Evolutionary conservation across 768 basidiomycete genomes (phyloP).

Genomic region (Boletus sp.): DNA sequence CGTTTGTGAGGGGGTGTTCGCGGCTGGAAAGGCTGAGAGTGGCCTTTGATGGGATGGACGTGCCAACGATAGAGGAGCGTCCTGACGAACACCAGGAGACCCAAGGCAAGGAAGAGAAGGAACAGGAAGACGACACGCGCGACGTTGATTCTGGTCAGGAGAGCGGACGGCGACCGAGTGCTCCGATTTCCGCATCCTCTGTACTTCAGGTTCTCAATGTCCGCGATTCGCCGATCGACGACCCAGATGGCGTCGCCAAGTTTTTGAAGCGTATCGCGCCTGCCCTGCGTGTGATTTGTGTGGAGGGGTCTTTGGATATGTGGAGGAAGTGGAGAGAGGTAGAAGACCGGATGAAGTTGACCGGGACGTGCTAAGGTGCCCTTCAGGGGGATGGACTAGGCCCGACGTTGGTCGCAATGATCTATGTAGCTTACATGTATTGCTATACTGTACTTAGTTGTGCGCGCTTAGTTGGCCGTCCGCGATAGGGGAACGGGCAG

Average conservation of each 20-base stretch:
- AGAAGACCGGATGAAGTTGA: slow-evolving; percentile 20
- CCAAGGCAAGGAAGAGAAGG: not conserved
- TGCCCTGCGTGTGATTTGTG: slow-evolving; percentile 21
- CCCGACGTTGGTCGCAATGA: not conserved
- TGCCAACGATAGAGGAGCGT: not conserved
- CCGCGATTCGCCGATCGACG: slow-evolving; percentile 25
- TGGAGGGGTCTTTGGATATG: slow-evolving; percentile 27
- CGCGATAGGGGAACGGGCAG: not conserved
- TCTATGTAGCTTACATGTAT: slow-evolving; percentile 3
- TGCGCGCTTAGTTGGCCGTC: not conserved
- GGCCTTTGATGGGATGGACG: slow-evolving; percentile 24
- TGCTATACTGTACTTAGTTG: not conserved
- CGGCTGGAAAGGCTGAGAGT: slow-evolving; percentile 17
- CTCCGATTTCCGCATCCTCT: not conserved
- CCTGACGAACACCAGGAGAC: not conserved
- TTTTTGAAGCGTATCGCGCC: slow-evolving; percentile 26
- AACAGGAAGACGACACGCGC: not conserved
- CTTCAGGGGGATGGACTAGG: not conserved
- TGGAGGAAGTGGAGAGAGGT: slow-evolving; percentile 30
- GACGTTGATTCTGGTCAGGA: not conserved
- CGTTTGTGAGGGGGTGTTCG: slow-evolving; percentile 17
- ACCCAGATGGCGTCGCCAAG: slow-evolving; percentile 24
- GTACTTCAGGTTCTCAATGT: slow-evolving; percentile 26
- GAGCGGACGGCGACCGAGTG: not conserved
- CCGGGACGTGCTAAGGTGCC: not conserved